Percentiles rank a stretch among this genome's conserved stretches.
Conservation (phyloP, 805 yeast genomes). For the Starmerella tilneyi region DNA sequence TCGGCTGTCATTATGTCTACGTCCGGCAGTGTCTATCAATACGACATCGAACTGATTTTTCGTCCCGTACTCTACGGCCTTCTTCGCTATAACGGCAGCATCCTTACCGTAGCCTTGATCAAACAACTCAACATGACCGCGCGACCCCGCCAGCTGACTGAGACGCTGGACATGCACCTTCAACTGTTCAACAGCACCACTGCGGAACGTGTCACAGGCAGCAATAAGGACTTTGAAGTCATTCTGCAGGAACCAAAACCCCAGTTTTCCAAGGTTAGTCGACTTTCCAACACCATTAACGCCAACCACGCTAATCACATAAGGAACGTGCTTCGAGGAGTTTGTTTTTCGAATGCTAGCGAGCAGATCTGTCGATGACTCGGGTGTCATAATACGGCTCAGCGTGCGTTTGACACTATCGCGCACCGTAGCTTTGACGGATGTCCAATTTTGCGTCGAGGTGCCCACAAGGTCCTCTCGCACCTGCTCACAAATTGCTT, state of each 20-base stretch:
- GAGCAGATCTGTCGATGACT: slow-evolving; percentile 75
- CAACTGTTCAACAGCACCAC: slow-evolving; percentile 97
- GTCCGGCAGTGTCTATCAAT: slow-evolving; percentile 92
- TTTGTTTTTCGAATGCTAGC: slow-evolving; percentile 56
- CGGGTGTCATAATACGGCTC: slow-evolving; percentile 71
- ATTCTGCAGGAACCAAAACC: slow-evolving; percentile 90
- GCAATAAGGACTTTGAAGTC: slow-evolving; percentile 77
- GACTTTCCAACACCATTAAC: slow-evolving; percentile 98
- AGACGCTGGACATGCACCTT: slow-evolving; percentile 86
- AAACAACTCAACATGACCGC: slow-evolving; percentile 56
- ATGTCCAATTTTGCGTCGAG: slow-evolving; percentile 61
- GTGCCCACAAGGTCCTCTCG: slow-evolving; percentile 61
- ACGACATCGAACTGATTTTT: slow-evolving; percentile 70
- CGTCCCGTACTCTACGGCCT: slow-evolving; percentile 73
- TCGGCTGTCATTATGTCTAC: slow-evolving; percentile 89
- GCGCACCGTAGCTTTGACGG: slow-evolving; percentile 62
- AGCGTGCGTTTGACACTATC: slow-evolving; percentile 48
- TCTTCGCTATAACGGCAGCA: slow-evolving; percentile 88
- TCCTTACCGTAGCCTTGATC: slow-evolving; percentile 97
- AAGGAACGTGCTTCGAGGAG: slow-evolving; percentile 42
- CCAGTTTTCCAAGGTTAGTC: slow-evolving; percentile 84
- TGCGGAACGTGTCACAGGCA: slow-evolving; percentile 95
- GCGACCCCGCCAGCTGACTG: slow-evolving; percentile 43
- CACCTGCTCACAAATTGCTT: slow-evolving; percentile 56
- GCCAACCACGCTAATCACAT: slow-evolving; percentile 94